Conservation (phyloP, 768 basidiomycete genomes). For the Amylocystis lapponica region DNA sequence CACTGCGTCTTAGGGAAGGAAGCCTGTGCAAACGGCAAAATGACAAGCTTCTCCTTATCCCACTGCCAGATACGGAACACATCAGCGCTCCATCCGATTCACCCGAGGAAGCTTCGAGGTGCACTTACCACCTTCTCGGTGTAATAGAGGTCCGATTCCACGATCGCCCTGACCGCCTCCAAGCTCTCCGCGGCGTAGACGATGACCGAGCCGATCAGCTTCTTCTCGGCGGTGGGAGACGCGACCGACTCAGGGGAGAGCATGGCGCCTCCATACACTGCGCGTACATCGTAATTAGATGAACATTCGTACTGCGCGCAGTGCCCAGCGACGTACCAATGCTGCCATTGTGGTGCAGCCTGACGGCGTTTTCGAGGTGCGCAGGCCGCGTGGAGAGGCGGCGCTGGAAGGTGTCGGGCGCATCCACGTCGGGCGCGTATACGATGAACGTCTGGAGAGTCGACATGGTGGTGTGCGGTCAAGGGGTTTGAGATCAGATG, state of each 20-base stretch:
- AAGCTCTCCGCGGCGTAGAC: slow-evolving; percentile 49
- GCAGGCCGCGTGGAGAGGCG: slow-evolving; percentile 48
- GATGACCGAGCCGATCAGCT: slow-evolving; percentile 56
- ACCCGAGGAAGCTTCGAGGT: background rate
- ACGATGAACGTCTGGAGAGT: no score
- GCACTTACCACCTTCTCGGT: slow-evolving; percentile 34
- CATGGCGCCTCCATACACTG: slow-evolving; percentile 55
- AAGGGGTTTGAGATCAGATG: no score
- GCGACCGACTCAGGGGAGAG: slow-evolving; percentile 53
- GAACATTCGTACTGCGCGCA: background rate
- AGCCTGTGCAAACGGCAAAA: slow-evolving; percentile 40
- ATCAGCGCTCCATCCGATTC: slow-evolving; percentile 1
- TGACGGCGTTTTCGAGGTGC: slow-evolving; percentile 46
- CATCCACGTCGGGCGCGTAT: slow-evolving; percentile 62
- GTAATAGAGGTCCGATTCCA: slow-evolving; percentile 41
- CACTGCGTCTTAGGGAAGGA: no score
- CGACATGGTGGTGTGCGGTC: no score
- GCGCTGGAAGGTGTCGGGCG: slow-evolving; percentile 49
- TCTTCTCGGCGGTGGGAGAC: slow-evolving; percentile 40
- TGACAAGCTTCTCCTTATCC: slow-evolving; percentile 49
- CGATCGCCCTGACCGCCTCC: slow-evolving; percentile 35
- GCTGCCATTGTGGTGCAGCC: slow-evolving; percentile 35
- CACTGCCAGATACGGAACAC: slow-evolving; percentile 33
- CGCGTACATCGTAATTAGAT: background rate
- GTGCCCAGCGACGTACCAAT: slow-evolving; percentile 54